Evolutionary conservation across 2,329 filamentous ascomycete species (phyloP), one percentile per base, ranked within the genome.

Genomic region (Colletotrichum sp.): DNA sequence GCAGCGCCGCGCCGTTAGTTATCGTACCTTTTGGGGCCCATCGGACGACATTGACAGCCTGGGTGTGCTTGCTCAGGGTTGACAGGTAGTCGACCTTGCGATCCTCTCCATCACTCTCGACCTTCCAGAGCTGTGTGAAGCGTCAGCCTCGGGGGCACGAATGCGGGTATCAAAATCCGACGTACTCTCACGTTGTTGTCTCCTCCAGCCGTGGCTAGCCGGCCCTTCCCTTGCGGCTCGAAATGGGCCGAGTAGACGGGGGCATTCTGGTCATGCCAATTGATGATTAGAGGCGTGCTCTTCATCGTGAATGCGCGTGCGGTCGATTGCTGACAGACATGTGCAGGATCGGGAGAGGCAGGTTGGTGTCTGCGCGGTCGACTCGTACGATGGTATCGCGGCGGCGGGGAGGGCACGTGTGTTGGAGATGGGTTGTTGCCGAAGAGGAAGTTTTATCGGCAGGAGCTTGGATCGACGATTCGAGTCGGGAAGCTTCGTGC

Each of bases 201-300:
- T 83, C 97, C 97, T 81, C 96, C 97, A 77, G 94, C 96, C 12
- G 97, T 99, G 74, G 97, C 97, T 78, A 99, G 88, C 81, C 97
- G 93, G 70, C 96, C 96, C 85, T 97, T 98, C 78, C 95, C 96
- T 82, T 95, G 91, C 64, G 95, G 95, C 84, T 99, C 96, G 84
- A 98, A 99, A 85, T 98, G 96, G 80, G 96, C 95, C 58, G 96
- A 98, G 88, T 98, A 99, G 84, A 99, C 96, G 75, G 97, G 97
- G 81, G 95, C 93, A 87, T 97, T 98, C 83, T 98, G 95, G 85
- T 98, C 95, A 87, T 99, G 97, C 97, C 97, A 99, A 89, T 97
- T 95, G 87, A 99, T 96, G 83, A 98, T 96, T 80, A 99, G 91
- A 80, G 97, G 96, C 82, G 95, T 94, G 83, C 96, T 96, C 91